Base-by-base conservation (phyloP, 2,329 filamentous ascomycete genomes). In the Acrodontium crateriforme region DNA sequence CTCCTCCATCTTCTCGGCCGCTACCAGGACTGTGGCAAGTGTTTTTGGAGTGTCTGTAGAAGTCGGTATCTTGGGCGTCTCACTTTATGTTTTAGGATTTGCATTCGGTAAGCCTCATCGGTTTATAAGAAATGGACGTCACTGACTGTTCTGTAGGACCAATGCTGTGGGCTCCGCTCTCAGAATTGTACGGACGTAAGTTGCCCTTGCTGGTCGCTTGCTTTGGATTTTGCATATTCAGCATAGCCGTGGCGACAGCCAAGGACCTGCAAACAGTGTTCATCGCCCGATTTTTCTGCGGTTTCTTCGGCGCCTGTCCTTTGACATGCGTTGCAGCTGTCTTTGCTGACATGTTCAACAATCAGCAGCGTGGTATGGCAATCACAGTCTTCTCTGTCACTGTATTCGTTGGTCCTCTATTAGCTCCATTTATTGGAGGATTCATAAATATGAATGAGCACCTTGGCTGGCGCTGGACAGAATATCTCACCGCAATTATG, bases 1-100 rank as follows among this genome's bases (percentile, higher is more conserved):
- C 3, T 64, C 61, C 6, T 62, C 59, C 11, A 63, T 70, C 29
- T 62, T 64, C 26, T 55, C 63, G 2, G 58, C 65, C 1, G 65
- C 62, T 3, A 52, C 56, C 3, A 15, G 13, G 7, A 48, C 42
- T 2, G 57, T 70, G 20, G 54, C 57, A 1, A 33, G 42, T 16
- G 57, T 66, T 28, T 41, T 60, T 21, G 45, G 49, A 10, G 52
- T 66, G 11, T 55, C 55, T 8, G 34, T 33, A 4, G 60, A 67
- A 30, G 58, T 57, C 3, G 50, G 56, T 5, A 60, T 65, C 4
- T 37, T 67, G 4, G 46, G 54, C 21, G 42, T 65, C 6, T 56
- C 59, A 2, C 42, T 67, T 2, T 66, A 59, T 31, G 50, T 64
- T 45, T 47, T 39, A 37, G 52, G 46, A 6, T 57, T 50, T 30